Base-by-base conservation (phyloP, 2,329 filamentous ascomycete genomes). In the Chaetomium sp. region DNA sequence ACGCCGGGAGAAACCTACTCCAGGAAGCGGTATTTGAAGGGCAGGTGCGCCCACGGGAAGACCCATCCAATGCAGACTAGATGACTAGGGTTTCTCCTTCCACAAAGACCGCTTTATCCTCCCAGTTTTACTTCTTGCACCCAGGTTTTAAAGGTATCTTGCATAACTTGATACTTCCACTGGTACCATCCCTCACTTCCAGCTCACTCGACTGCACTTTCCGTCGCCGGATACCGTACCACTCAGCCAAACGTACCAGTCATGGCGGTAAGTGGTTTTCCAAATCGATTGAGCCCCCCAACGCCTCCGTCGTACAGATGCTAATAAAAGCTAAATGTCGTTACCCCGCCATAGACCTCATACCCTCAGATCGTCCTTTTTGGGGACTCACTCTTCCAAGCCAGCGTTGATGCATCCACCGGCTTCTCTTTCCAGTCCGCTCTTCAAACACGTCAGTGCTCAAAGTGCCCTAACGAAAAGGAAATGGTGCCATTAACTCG, bases 371-470 rank as follows among this genome's bases (percentile, higher is more conserved):
- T 91, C 64, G 76, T 97, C 59, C 82, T 97, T 32, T 88, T 97
- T 59, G 92, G 92, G 53, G 94, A 97, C 73, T 95, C 89, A 36
- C 86, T 97, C 59, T 86, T 92, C 49, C 85, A 97, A 67, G 76
- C 79, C 43, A 80, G 84, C 1, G 80, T 80, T 60, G 76, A 79
- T 38, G 75, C 84, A 49, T 71, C 79, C 9, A 74, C 81, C 55
- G 89, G 87, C 12, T 92, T 91, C 70, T 88, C 80, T 0, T 88
- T 95, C 64, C 82, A 85, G 56, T 81, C 87, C 27, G 84, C 81
- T 12, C 74, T 96, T 3, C 84, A 91, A 67, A 72, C 81, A 62
- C 79, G 87, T 90, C 63, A 68, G 79, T 74, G 10, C 19, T 27
- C 19, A 27, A 27, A 2, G 19, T 27, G 3, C 19, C 19, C 19